Evolutionary conservation across 2,329 filamentous ascomycete genomes (phyloP).

Genomic region (Whalleya microplaca): DNA sequence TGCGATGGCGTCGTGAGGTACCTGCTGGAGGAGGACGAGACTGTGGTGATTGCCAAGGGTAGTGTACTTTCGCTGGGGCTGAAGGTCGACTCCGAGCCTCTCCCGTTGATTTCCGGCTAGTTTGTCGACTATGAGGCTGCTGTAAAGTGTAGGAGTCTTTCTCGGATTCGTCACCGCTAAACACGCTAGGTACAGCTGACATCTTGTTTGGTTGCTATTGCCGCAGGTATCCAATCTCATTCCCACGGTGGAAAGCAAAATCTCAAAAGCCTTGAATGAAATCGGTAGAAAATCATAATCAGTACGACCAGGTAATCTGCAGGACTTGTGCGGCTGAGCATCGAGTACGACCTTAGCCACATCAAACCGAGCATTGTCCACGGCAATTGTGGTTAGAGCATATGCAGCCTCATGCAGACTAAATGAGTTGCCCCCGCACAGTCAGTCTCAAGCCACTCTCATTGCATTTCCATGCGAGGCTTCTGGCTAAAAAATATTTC

Average conservation of each 20-base stretch:
- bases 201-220: not conserved
- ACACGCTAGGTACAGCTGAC: constrained; percentile 9
- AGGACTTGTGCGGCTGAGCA: not conserved
- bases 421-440: not conserved
- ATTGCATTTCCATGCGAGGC: not conserved
- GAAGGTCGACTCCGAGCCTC: not conserved
- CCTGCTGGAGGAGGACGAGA: not conserved
- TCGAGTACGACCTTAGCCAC: not conserved
- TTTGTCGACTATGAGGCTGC: not conserved
- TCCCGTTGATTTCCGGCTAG: not conserved
- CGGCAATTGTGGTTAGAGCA: not conserved
- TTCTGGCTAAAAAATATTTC: not conserved
- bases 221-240: not conserved
- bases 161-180: not conserved
- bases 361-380: not conserved
- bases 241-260: not conserved
- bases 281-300: not conserved
- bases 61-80: not conserved
- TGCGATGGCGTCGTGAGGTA: not conserved
- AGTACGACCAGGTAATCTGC: not conserved
- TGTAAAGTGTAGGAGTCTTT: not conserved
- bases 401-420: not conserved
- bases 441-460: not conserved
- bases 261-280: not conserved
- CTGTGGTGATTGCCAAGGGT: constrained; percentile 10